These are phyloP conservation scores for Penicillium brevicompactum DNA, from an alignment of 2,329 filamentous ascomycete species.

Conservation along the genomic window DNA sequence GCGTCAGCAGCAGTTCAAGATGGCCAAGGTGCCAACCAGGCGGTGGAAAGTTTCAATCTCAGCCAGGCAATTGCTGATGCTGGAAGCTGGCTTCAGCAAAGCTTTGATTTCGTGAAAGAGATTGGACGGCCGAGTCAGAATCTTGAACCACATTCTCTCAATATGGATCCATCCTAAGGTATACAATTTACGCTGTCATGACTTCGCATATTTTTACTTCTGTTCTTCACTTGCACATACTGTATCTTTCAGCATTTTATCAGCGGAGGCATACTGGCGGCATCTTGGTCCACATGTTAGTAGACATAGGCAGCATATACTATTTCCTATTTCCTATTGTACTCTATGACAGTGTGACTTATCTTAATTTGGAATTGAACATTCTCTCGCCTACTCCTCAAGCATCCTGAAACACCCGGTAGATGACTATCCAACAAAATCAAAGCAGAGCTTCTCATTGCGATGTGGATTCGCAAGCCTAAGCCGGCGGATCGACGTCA, in stretches of 20 bases:
- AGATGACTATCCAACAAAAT: background rate
- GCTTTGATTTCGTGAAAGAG: conserved; percentile 45
- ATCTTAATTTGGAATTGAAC: no score
- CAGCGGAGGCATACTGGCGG: background rate
- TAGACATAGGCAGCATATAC: no score
- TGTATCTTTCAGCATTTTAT: background rate
- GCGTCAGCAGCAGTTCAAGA: conserved; percentile 37
- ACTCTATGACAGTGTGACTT: no score
- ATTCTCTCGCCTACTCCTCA: background rate
- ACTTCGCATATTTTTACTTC: background rate
- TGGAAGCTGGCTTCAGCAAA: conserved; percentile 48
- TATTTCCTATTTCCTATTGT: no score
- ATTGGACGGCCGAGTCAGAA: conserved; percentile 20
- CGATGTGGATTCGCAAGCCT: background rate
- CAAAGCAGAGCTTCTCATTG: background rate
- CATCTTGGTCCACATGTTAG: background rate
- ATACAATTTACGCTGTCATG: background rate
- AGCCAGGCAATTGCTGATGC: conserved; percentile 48
- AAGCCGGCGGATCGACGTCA: conserved; percentile 7
- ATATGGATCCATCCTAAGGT: conserved; percentile 18
- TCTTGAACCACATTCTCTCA: conserved; percentile 6
- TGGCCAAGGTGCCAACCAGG: conserved; percentile 33
- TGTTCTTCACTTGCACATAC: background rate
- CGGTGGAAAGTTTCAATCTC: conserved; percentile 44
- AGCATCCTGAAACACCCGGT: background rate